These are phyloP conservation scores for Aureobasidium musti DNA, from an alignment of 2,329 filamentous ascomycete species.

Conservation along the genomic window DNA sequence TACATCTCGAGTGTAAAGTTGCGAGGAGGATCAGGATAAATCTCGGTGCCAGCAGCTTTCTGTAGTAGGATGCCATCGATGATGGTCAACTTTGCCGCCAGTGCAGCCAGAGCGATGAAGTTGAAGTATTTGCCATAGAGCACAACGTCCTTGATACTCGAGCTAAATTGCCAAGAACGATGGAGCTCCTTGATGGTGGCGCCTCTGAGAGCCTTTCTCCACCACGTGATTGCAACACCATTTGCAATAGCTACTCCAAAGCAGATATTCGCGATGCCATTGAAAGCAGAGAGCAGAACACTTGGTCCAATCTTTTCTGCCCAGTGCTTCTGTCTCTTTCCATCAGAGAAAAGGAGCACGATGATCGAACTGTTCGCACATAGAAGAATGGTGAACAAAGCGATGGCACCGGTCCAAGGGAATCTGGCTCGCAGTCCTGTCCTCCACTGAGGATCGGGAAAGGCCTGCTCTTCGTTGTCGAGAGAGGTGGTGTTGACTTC, in stretches of 20 bases:
- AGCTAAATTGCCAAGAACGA: conserved; percentile 35
- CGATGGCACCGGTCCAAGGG: conserved; percentile 33
- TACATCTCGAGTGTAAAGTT: conserved; percentile 28
- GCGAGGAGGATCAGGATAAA: conserved; percentile 16
- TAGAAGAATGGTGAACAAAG: conserved; percentile 32
- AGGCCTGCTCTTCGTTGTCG: neutral
- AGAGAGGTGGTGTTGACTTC: neutral
- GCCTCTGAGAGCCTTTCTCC: conserved; percentile 35
- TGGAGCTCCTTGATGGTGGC: conserved; percentile 35
- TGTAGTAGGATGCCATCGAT: conserved; percentile 36
- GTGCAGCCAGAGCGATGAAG: conserved; percentile 36
- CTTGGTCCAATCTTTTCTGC: conserved; percentile 33
- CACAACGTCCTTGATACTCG: conserved; percentile 33
- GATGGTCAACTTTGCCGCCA: conserved; percentile 36
- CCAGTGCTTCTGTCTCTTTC: conserved; percentile 31
- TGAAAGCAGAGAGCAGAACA: conserved; percentile 34
- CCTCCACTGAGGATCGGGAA: conserved; percentile 17
- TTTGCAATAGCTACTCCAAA: conserved; percentile 36
- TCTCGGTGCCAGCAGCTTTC: conserved; percentile 31
- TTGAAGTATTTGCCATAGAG: conserved; percentile 36
- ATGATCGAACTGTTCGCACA: conserved; percentile 32
- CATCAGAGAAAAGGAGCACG: conserved; percentile 30
- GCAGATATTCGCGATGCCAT: conserved; percentile 33
- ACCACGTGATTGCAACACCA: conserved; percentile 37
- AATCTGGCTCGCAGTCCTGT: conserved; percentile 28